phyloP scores from a whole-genome alignment of 352 stramenopile genomes.

The Globisporangium acanthophoron region DNA sequence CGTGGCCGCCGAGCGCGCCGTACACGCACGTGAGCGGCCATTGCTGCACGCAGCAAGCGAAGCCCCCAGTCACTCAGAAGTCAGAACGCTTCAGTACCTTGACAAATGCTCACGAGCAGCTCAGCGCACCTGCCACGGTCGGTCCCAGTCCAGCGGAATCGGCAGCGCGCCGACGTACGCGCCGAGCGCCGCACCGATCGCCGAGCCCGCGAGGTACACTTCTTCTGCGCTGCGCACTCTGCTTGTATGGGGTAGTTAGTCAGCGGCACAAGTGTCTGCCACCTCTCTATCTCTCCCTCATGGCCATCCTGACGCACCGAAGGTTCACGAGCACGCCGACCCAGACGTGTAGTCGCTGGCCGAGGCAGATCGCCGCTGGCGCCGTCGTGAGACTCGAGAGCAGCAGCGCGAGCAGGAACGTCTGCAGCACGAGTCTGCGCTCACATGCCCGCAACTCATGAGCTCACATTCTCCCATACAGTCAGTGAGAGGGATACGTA shows the following conservation, averaged over 20 bases:
- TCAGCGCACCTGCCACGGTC: slow-evolving; percentile 73
- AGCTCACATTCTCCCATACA: too few relatives aligned
- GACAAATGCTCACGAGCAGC: background rate
- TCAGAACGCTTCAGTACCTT: too few relatives aligned
- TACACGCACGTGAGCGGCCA: slow-evolving; percentile 85
- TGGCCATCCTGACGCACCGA: slow-evolving; percentile 17
- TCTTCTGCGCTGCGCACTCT: slow-evolving; percentile 42
- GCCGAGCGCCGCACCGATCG: slow-evolving; percentile 53
- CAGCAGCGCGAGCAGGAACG: slow-evolving; percentile 52
- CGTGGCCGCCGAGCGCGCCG: slow-evolving; percentile 43
- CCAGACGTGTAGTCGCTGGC: slow-evolving; percentile 29
- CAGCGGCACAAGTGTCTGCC: background rate
- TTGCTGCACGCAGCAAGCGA: slow-evolving; percentile 35
- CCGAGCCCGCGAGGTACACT: slow-evolving; percentile 41
- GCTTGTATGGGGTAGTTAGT: background rate
- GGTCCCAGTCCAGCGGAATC: slow-evolving; percentile 85
- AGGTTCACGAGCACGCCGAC: slow-evolving; percentile 51
- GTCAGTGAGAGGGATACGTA: slow-evolving; percentile 13
- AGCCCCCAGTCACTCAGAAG: background rate
- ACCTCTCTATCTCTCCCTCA: background rate
- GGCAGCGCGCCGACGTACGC: slow-evolving; percentile 70
- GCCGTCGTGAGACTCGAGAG: slow-evolving; percentile 42
- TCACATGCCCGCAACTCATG: too few relatives aligned
- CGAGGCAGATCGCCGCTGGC: slow-evolving; percentile 38
- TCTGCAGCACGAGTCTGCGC: slow-evolving; percentile 53